A percentile compares a stretch with the other conserved stretches of the same genome.
phyloP scores from a whole-genome alignment of 1,284 basidiomycete genomes.

The Baeospora myosura region DNA sequence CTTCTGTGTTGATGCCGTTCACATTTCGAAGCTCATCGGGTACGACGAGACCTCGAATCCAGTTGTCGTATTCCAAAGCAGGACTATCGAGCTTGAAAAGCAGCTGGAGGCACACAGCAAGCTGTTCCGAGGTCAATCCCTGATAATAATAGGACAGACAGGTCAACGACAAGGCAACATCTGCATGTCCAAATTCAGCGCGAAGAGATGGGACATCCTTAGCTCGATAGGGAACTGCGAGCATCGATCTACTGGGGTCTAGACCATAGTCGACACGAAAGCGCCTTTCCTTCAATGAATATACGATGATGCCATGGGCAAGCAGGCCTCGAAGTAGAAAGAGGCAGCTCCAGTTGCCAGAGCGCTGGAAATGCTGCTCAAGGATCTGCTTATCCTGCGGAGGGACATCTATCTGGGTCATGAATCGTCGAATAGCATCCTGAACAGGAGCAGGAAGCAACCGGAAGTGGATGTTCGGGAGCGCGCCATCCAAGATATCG shows the following conservation, averaged over 20 bases:
- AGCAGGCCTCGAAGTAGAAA: slow-evolving; percentile 32
- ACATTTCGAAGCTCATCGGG: slow-evolving; percentile 10
- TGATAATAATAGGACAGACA: slow-evolving; percentile 47
- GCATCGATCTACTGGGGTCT: slow-evolving; percentile 12
- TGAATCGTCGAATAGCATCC: slow-evolving; percentile 17
- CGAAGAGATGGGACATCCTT: slow-evolving; percentile 42
- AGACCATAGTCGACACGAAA: slow-evolving; percentile 28
- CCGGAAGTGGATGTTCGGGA: slow-evolving; percentile 16
- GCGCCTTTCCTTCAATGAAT: slow-evolving; percentile 19
- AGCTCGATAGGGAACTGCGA: slow-evolving; percentile 38
- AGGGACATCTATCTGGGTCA: slow-evolving; percentile 13
- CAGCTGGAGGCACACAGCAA: slow-evolving; percentile 31
- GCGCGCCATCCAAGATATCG: slow-evolving; percentile 19
- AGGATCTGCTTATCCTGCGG: slow-evolving; percentile 7
- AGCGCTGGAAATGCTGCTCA: slow-evolving; percentile 12
- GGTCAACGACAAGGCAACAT: slow-evolving; percentile 40
- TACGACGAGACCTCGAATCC: slow-evolving; percentile 22
- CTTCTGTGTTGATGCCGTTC: slow-evolving; percentile 1
- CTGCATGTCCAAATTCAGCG: slow-evolving; percentile 51
- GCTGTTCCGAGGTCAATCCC: slow-evolving; percentile 33
- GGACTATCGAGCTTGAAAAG: slow-evolving; percentile 40
- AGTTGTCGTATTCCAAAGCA: slow-evolving; percentile 31
- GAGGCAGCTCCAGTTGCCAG: slow-evolving; percentile 22
- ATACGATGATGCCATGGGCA: slow-evolving; percentile 21
- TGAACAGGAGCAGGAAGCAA: slow-evolving; percentile 13